Evolutionary conservation across 2,329 filamentous ascomycete species (phyloP), one percentile per base, ranked within the genome.

Genomic region (Cytospora mali): DNA sequence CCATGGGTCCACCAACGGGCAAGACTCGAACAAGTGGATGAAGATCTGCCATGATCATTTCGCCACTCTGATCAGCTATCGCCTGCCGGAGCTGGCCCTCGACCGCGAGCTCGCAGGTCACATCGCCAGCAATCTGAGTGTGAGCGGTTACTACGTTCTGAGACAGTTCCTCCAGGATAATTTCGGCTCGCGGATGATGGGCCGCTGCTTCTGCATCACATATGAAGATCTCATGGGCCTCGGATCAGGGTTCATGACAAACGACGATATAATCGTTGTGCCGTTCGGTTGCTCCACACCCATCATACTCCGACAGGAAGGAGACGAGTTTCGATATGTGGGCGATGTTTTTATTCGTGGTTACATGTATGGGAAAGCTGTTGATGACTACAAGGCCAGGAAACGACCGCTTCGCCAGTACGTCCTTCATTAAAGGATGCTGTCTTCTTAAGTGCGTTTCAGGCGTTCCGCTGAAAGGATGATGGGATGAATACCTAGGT

Each of bases 221-320:
- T 29, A 64, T 0, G 70, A 33, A 18, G 16, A 69, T 2, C 64
- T 64, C 13, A 61, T 76, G 57, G 73, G 74, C 1, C 66, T 77
- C 58, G 75, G 75, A 0, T 70, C 74, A 0, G 73, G 72, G 0
- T 72, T 71, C 48, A 71, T 76, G 69, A 58, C 53, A 2, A 25
- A 51, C 5, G 69, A 65, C 2, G 75, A 77, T 55, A 51, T 74
- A 0, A 65, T 77, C 6, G 69, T 72, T 9, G 71, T 77, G 1
- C 74, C 75, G 0, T 63, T 75, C 1, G 75, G 75, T 0, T 77
- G 74, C 58, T 65, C 58, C 3, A 77, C 75, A 1, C 74, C 74
- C 0, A 66, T 76, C 13, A 48, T 76, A 2, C 65, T 76, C 9
- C 68, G 74, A 1, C 66, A 60, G 0, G 69, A 72, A 14, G 71